Percentiles rank a stretch among this genome's conserved stretches.
Conservation (phyloP, 306 rosid genomes). For the Citrullus amarus region DNA sequence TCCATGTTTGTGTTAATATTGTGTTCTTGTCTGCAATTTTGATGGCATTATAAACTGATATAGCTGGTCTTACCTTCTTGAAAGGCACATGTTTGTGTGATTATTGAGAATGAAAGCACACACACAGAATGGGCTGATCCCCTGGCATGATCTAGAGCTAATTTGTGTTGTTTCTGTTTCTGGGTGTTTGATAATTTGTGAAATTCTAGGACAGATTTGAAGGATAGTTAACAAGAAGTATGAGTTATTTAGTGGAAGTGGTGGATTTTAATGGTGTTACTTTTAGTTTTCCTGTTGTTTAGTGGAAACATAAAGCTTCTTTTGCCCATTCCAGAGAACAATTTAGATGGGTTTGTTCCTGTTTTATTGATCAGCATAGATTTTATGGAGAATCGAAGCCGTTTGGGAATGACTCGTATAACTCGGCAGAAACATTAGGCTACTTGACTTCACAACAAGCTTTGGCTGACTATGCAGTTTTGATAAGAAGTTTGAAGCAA, state of each 20-base stretch:
- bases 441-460: slow-evolving; percentile 13
- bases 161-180: background rate
- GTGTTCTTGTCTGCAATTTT: background rate
- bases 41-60: background rate
- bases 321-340: background rate
- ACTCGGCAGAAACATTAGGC: slow-evolving; percentile 8
- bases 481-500: slow-evolving; percentile 10
- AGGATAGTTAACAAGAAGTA: background rate
- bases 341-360: slow-evolving; percentile 1
- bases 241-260: background rate
- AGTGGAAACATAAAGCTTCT: background rate
- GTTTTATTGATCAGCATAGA: slow-evolving; percentile 5
- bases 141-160: background rate
- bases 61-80: background rate
- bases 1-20: background rate
- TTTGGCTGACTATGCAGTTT: slow-evolving; percentile 12
- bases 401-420: slow-evolving; percentile 1
- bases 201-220: background rate
- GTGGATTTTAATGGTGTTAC: background rate
- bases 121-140: background rate
- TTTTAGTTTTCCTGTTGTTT: background rate
- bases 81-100: background rate
- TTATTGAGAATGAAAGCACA: background rate
- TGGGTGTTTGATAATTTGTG: background rate
- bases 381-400: slow-evolving; percentile 10